Evolutionary conservation across 2,329 filamentous ascomycete genomes (phyloP).

Genomic region (Diaporthe velutina): DNA sequence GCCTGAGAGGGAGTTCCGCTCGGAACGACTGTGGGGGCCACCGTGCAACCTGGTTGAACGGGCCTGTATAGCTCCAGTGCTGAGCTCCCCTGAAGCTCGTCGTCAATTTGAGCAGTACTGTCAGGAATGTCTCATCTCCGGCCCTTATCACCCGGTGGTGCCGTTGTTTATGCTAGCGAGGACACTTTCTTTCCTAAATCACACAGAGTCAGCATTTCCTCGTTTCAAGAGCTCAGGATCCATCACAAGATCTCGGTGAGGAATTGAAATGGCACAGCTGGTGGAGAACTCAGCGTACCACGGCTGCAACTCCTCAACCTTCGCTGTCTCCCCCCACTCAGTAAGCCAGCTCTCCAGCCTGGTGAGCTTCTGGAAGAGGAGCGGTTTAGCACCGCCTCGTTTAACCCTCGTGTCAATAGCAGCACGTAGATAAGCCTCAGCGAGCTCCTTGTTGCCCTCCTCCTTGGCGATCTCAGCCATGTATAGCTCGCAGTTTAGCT

Average conservation of each 20-base stretch:
- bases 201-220: neutral
- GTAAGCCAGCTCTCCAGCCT: constrained; percentile 28
- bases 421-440: constrained; percentile 26
- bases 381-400: neutral
- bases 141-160: neutral
- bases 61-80: constrained; percentile 42
- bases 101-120: constrained; percentile 35
- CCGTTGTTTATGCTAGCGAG: constrained; percentile 1
- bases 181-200: constrained; percentile 10
- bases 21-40: constrained; percentile 40
- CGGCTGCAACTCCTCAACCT: constrained; percentile 22
- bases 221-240: neutral
- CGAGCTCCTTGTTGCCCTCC: constrained; percentile 11
- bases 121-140: no score
- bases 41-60: constrained; percentile 40
- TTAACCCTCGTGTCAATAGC: constrained; percentile 21
- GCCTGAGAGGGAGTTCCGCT: constrained; percentile 3
- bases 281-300: neutral
- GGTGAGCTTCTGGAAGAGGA: constrained; percentile 6
- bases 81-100: constrained; percentile 43
- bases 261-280: neutral
- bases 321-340: constrained; percentile 33
- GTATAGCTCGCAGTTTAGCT: constrained; percentile 28
- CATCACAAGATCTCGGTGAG: neutral
- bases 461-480: constrained; percentile 31